These are phyloP conservation scores for Microcyclospora tardicrescens DNA, from an alignment of 2,329 filamentous ascomycete species.

Conservation along the genomic window DNA sequence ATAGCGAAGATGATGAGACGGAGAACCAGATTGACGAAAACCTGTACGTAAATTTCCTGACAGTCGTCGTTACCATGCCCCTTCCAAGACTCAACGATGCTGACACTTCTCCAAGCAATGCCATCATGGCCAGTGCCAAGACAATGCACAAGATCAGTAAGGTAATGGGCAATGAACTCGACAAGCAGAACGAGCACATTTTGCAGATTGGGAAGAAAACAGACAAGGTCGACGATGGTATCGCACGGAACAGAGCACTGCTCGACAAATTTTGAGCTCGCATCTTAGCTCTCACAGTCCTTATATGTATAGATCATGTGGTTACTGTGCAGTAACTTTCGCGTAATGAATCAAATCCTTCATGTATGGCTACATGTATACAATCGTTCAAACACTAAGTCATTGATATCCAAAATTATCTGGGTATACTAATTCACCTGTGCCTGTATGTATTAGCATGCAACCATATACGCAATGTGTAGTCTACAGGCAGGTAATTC, in stretches of 20 bases:
- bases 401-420: too few species aligned
- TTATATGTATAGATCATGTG: too few species aligned
- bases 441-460: too few species aligned
- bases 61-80: not conserved
- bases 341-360: too few species aligned
- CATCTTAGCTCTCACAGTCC: too few species aligned
- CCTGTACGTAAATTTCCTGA: conserved; percentile 9
- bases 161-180: conserved; percentile 63
- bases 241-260: conserved; percentile 63
- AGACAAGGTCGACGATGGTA: conserved; percentile 69
- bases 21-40: conserved; percentile 32
- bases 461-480: too few species aligned
- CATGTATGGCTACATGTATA: too few species aligned
- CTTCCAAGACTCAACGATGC: not conserved
- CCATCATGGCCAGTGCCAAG: conserved; percentile 35
- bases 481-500: too few species aligned
- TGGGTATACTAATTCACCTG: too few species aligned
- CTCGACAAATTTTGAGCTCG: conserved; percentile 50
- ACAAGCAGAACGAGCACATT: conserved; percentile 65
- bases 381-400: too few species aligned
- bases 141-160: conserved; percentile 60
- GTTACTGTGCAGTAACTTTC: too few species aligned
- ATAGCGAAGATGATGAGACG: conserved; percentile 55
- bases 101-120: not conserved
- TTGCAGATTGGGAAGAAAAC: conserved; percentile 57